A percentile compares a stretch with the other conserved stretches of the same genome.
phyloP scores from a whole-genome alignment of 768 basidiomycete species.

The Solioccasus polychromus region DNA sequence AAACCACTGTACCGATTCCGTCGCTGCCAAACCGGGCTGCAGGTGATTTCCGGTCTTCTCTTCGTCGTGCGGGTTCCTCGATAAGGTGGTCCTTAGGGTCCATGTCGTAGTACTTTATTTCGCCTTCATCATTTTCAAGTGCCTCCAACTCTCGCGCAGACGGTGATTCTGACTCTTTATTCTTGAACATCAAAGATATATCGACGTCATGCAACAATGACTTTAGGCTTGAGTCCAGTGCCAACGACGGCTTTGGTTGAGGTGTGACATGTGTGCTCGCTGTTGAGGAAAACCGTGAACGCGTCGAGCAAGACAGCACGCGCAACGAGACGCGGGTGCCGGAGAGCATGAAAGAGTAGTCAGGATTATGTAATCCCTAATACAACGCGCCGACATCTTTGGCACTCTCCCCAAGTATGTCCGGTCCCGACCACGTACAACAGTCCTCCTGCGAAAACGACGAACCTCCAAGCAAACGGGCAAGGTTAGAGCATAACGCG shows the following conservation, averaged over 20 bases:
- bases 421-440: conserved; percentile 8
- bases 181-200: conserved; percentile 50
- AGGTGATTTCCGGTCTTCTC: conserved; percentile 63
- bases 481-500: conserved; percentile 19
- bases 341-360: conserved; percentile 21
- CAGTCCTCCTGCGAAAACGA: conserved; percentile 7
- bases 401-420: conserved; percentile 12
- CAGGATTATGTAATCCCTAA: conserved; percentile 21
- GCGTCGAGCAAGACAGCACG: conserved; percentile 21
- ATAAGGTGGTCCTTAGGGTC: conserved; percentile 30
- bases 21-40: conserved; percentile 80
- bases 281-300: conserved; percentile 34
- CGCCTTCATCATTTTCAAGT: conserved; percentile 36
- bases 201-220: conserved; percentile 66
- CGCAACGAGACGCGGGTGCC: conserved; percentile 24
- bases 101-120: conserved; percentile 32
- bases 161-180: conserved; percentile 15
- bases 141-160: conserved; percentile 56
- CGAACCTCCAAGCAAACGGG: conserved; percentile 32
- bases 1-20: conserved; percentile 62
- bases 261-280: conserved; percentile 22
- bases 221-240: conserved; percentile 65
- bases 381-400: not conserved
- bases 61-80: conserved; percentile 24
- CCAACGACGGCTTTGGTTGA: conserved; percentile 56